Base-by-base conservation (phyloP, 2,329 filamentous ascomycete genomes). In the Xylaria sp. region DNA sequence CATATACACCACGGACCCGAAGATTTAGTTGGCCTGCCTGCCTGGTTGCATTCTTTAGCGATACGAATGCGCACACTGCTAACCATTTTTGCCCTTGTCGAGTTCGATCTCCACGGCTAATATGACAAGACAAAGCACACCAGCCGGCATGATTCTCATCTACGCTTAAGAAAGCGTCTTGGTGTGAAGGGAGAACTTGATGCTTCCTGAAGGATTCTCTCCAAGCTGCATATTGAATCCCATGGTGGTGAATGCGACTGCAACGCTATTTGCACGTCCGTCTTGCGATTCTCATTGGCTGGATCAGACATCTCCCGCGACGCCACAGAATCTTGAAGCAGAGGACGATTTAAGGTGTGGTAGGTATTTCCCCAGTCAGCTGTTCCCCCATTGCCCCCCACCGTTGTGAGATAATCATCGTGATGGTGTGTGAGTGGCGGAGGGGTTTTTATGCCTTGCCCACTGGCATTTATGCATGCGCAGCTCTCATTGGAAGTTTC, bases 191-290 rank as follows among this genome's bases (percentile, higher is more conserved):
- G n/a, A 4, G 41, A 28, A 39, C 25, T 59, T 37, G 57, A 57
- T 57, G 58, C 20, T 54, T 62, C 57, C 62, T 63, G n/a, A 44
- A 69, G 67, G 67, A 69, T 69, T 59, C 28, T 41, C 52, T 59
- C 44, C 51, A 54, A 59, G 28, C 58, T 66, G 67, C 67, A 69
- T 28, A 48, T 55, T 41, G 63, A 66, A 66, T 69, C 67, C 67
- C 58, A 55, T 54, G 54, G 48, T 6, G 12, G 31, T 34, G 20
- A 60, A 58, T 69, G 23, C 46, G 13, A 63, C 63, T 37, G 52
- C 28, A 58, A 59, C 58, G 37, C 52, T 54, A 34, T 12, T 54
- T 51, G 50, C 48, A 23, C 34, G 2, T 13, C 8, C 56, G 1
- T 8, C 15, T 48, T 13, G 15, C 2, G 12, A 39, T 54, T 59